Evolutionary conservation across 805 yeast genomes (phyloP).

Genomic region (Suhomyces prunicola): DNA sequence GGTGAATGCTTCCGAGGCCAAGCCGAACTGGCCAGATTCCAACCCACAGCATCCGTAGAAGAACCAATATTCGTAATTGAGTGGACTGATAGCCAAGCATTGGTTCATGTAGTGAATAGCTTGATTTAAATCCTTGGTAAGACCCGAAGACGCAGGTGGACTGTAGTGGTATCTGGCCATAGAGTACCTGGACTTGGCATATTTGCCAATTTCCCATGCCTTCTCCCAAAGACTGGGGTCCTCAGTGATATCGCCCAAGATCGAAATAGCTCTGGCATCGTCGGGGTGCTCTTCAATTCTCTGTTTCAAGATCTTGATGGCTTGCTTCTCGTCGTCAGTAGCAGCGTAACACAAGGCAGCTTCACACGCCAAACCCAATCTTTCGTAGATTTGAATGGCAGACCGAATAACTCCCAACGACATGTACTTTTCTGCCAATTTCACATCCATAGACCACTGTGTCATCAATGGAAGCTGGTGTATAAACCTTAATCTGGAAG

Average conservation of each 20-base stretch:
- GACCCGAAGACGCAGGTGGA: slow-evolving; percentile 57
- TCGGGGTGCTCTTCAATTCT: slow-evolving; percentile 57
- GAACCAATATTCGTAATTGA: slow-evolving; percentile 81
- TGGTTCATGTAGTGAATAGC: slow-evolving; percentile 72
- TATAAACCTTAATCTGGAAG: slow-evolving; percentile 61
- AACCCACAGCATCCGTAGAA: slow-evolving; percentile 89
- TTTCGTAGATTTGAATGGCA: slow-evolving; percentile 84
- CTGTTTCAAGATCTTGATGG: slow-evolving; percentile 53
- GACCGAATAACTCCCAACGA: slow-evolving; percentile 80
- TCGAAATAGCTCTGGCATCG: slow-evolving; percentile 80
- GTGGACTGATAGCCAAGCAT: slow-evolving; percentile 68
- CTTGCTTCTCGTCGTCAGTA: slow-evolving; percentile 68
- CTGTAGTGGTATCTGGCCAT: slow-evolving; percentile 68
- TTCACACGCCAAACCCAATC: slow-evolving; percentile 73
- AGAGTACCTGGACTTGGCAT: slow-evolving; percentile 82
- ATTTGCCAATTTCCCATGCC: slow-evolving; percentile 84
- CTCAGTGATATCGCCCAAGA: slow-evolving; percentile 79
- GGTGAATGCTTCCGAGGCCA: slow-evolving; percentile 89
- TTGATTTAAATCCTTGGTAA: slow-evolving; percentile 45
- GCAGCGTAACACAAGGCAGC: slow-evolving; percentile 90
- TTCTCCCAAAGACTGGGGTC: slow-evolving; percentile 76
- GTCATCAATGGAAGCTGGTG: slow-evolving; percentile 77
- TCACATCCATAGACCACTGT: slow-evolving; percentile 78
- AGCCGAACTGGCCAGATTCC: slow-evolving; percentile 63
- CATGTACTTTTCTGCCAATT: slow-evolving; percentile 82